A percentile compares a stretch with the other conserved stretches of the same genome.
Conservation (phyloP, 495 filamentous ascomycete genomes). For the Corynascus novoguineensis region DNA sequence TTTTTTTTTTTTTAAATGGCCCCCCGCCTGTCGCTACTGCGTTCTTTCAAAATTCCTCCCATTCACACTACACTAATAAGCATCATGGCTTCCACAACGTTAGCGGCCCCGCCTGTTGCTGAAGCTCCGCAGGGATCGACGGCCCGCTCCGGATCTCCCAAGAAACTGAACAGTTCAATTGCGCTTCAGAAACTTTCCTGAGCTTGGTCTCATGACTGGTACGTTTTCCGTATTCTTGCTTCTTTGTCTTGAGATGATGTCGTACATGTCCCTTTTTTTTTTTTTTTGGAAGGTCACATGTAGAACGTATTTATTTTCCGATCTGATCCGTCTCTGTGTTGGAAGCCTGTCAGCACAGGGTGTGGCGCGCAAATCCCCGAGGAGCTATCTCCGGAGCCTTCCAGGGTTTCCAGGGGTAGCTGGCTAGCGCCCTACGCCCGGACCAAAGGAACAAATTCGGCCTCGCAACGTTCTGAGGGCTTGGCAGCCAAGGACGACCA, state of each 20-base stretch:
- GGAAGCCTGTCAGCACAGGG: not conserved
- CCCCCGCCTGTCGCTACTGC: too few relatives aligned
- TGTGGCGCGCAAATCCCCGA: not conserved
- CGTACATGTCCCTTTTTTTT: not conserved
- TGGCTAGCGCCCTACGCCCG: constrained; percentile 3
- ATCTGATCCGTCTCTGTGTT: not conserved
- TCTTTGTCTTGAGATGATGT: not conserved
- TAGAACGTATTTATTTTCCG: not conserved
- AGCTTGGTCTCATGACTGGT: not conserved
- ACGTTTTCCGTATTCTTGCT: too few relatives aligned
- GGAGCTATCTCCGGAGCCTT: not conserved
- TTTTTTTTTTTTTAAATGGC: too few relatives aligned
- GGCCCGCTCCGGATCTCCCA: constrained; percentile 6
- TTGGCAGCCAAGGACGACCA: not conserved
- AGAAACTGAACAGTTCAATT: not conserved
- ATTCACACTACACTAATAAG: too few relatives aligned
- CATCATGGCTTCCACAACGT: not conserved
- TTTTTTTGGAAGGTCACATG: not conserved
- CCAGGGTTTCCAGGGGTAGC: not conserved
- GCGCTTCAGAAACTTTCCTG: not conserved
- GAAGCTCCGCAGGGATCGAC: constrained; percentile 6
- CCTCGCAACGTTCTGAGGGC: not conserved
- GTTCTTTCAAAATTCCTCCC: too few relatives aligned
- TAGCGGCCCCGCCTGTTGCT: not conserved
- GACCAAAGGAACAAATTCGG: not conserved